These are phyloP conservation scores for Polyporus arcularius DNA, from an alignment of 768 basidiomycete species.

Conservation along the genomic window DNA sequence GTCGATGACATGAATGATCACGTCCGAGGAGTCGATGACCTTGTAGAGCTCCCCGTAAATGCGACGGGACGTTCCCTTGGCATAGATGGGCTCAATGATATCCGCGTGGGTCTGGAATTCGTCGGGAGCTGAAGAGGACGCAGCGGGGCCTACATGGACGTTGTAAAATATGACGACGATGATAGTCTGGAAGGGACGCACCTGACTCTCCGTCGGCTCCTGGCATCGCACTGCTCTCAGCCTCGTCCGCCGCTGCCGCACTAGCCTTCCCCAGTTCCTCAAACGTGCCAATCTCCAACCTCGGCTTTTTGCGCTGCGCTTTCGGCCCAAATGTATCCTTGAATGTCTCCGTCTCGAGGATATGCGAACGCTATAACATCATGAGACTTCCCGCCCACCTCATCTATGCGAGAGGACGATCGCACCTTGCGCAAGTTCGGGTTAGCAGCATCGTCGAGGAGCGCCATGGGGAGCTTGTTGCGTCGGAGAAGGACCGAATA, in stretches of 20 bases:
- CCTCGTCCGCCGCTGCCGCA: slow-evolving; percentile 54
- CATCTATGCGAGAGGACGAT: too few species aligned
- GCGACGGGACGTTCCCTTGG: slow-evolving; percentile 91
- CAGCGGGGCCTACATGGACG: slow-evolving; percentile 42
- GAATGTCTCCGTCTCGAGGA: slow-evolving; percentile 96
- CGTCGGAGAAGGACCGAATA: slow-evolving; percentile 92
- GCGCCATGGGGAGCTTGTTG: slow-evolving; percentile 96
- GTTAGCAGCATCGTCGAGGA: slow-evolving; percentile 88
- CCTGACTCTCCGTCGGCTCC: slow-evolving; percentile 46
- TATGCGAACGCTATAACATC: slow-evolving; percentile 71
- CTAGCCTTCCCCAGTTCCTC: slow-evolving; percentile 82
- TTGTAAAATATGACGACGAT: neutral
- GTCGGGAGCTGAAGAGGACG: slow-evolving; percentile 41
- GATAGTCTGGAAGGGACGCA: slow-evolving; percentile 24
- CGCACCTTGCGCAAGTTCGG: slow-evolving; percentile 74
- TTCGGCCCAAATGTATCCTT: slow-evolving; percentile 94
- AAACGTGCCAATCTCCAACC: slow-evolving; percentile 85
- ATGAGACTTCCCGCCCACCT: neutral
- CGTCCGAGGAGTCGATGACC: slow-evolving; percentile 98
- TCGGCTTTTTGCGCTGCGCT: slow-evolving; percentile 89
- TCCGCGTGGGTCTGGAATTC: slow-evolving; percentile 72
- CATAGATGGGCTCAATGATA: slow-evolving; percentile 86
- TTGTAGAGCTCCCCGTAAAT: slow-evolving; percentile 99
- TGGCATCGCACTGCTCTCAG: slow-evolving; percentile 42
- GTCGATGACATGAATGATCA: slow-evolving; percentile 92